Base-by-base conservation (phyloP, 257 asterid genomes). In the Nemophila menziesii region DNA sequence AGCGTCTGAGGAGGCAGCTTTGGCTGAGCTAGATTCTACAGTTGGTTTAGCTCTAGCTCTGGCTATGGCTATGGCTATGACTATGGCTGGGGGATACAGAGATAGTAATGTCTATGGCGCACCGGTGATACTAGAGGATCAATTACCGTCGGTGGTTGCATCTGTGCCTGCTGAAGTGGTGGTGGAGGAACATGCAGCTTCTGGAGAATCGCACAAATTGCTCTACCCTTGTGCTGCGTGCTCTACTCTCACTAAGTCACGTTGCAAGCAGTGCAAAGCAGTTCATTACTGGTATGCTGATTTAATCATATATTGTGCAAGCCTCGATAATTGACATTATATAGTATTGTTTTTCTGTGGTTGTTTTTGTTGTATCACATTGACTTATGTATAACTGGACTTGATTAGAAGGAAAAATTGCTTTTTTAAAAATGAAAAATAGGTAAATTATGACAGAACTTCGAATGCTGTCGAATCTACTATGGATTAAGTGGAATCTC, bases 241-340 rank as follows among this genome's bases (percentile, higher is more conserved):
- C 49, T 46, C 61, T 34, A 43, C 65, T 16, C 82, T 83, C 1
- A 73, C 93, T 11, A 59, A 77, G 13, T 70, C 81, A 2, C 74
- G 90, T 38, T 84, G 95, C 54, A 66, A 74, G 47, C 79, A 55
- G 62, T 84, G 95, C 61, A 84, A 84, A 72, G 63, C 86, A 11
- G 86, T 72, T 56, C 80, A 48, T 53, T 84, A 84, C 68, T 84
- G 95, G 95, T 84, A 77, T 20, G 84, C 13, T 33, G 41, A 22
- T 39, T 45, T 45, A 45, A 24, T 9, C 33, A 4, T 24, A 24
- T 24, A 24, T 24, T 24, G 4, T 4, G 4, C 33, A 24, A 24
- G 9, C 7, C 7, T 29, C 12, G 36, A 13, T 29, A 2, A n/a
- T n/a, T n/a, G 9, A 2, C 1, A 7, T 29, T 29, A 7, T 7